A percentile compares a stretch with the other conserved stretches of the same genome.
Conservation (phyloP, 192 early-diverging fungal genomes). For the Coemansia sp. region DNA sequence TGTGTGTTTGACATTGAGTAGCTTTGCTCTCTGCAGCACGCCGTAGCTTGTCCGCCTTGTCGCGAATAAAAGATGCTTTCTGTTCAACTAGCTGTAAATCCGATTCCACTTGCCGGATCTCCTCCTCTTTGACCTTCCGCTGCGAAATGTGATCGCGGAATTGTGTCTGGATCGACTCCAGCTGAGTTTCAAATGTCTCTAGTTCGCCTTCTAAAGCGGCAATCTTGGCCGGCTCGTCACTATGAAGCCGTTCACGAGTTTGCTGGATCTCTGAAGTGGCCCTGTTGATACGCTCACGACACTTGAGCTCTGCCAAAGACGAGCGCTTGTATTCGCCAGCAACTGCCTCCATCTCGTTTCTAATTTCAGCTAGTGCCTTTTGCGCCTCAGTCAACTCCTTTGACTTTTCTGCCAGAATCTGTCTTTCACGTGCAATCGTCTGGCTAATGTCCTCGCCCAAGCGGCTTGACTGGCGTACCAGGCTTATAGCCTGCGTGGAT, state of each 20-base stretch:
- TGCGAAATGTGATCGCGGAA: slow-evolving; percentile 56
- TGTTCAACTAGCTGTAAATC: slow-evolving; percentile 36
- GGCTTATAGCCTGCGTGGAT: slow-evolving; percentile 39
- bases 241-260: slow-evolving; percentile 55
- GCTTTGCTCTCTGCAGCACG: slow-evolving; percentile 36
- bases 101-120: slow-evolving; percentile 25
- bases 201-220: slow-evolving; percentile 58
- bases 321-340: slow-evolving; percentile 27
- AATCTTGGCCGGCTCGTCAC: slow-evolving; percentile 65
- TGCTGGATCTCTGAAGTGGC: slow-evolving; percentile 43
- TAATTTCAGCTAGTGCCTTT: slow-evolving; percentile 16
- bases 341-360: slow-evolving; percentile 43
- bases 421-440: slow-evolving; percentile 38
- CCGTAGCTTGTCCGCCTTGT: slow-evolving; percentile 24
- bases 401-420: slow-evolving; percentile 12
- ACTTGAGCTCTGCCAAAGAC: slow-evolving; percentile 35
- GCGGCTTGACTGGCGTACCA: slow-evolving; percentile 46
- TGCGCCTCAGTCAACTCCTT: slow-evolving; percentile 15
- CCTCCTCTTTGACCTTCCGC: slow-evolving; percentile 44
- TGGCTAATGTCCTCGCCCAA: slow-evolving; percentile 56
- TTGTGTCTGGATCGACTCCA: slow-evolving; percentile 61
- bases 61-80: slow-evolving; percentile 25
- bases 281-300: slow-evolving; percentile 33
- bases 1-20: slow-evolving; percentile 25
- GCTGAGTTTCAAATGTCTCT: slow-evolving; percentile 49